phyloP scores from a whole-genome alignment of 352 stramenopile species.

The Phytophthora megakarya region DNA sequence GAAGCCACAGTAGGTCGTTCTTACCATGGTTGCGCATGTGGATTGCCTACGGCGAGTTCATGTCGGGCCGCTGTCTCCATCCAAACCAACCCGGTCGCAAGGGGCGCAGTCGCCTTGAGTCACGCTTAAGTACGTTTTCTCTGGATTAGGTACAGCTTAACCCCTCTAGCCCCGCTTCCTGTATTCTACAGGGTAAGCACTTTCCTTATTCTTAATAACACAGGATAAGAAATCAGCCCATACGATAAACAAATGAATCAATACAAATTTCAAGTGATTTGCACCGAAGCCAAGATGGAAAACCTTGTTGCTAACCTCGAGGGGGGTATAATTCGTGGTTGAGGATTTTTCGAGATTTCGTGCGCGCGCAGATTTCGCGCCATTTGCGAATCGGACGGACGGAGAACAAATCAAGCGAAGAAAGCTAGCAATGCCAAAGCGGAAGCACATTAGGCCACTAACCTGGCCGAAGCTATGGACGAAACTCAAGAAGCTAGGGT shows the following conservation, averaged over 20 bases:
- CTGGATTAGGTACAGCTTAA: too few relatives aligned
- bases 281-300: not conserved
- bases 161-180: too few relatives aligned
- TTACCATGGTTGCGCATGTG: too few relatives aligned
- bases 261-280: not conserved
- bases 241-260: not conserved
- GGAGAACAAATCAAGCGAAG: not conserved
- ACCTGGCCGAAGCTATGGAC: slow-evolving; percentile 1
- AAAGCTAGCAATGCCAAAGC: not conserved
- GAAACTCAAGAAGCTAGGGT: slow-evolving; percentile 14
- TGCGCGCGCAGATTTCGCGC: slow-evolving; percentile 9
- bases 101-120: too few relatives aligned
- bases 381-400: slow-evolving; percentile 9
- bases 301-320: not conserved
- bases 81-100: too few relatives aligned
- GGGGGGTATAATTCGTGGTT: too few relatives aligned
- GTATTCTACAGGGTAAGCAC: too few relatives aligned
- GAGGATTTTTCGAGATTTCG: too few relatives aligned
- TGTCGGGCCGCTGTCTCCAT: too few relatives aligned
- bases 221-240: not conserved
- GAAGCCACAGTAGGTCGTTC: too few relatives aligned
- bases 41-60: too few relatives aligned
- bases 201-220: not conserved
- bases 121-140: too few relatives aligned
- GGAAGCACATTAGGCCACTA: slow-evolving; percentile 7